Evolutionary conservation across 1,284 basidiomycete species (phyloP).

Genomic region (Moesziomyces antarcticus): DNA sequence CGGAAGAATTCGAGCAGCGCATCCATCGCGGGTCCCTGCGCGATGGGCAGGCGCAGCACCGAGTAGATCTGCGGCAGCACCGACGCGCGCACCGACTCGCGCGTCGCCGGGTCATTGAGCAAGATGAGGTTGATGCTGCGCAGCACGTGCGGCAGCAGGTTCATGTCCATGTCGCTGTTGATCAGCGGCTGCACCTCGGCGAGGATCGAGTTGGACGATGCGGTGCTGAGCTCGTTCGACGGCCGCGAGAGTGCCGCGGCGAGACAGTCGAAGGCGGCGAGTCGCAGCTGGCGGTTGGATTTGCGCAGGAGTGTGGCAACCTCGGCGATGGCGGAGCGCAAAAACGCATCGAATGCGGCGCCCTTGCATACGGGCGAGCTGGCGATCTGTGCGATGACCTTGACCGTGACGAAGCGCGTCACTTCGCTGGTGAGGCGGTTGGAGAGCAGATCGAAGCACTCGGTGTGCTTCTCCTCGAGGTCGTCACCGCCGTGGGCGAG

Average conservation of each 20-base stretch:
- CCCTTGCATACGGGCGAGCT: constrained; percentile 69
- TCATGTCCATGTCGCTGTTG: constrained; percentile 54
- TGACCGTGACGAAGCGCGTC: constrained; percentile 70
- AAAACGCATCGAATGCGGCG: constrained; percentile 76
- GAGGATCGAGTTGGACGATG: constrained; percentile 42
- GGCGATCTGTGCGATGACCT: constrained; percentile 70
- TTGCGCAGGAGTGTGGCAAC: constrained; percentile 81
- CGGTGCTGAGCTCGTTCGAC: constrained; percentile 29
- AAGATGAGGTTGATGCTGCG: constrained; percentile 48
- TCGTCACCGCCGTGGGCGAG: constrained; percentile 86
- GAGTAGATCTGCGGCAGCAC: constrained; percentile 77
- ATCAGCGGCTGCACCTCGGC: constrained; percentile 55
- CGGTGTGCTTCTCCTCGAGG: constrained; percentile 67
- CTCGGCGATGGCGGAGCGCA: constrained; percentile 80
- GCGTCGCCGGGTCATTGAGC: constrained; percentile 25
- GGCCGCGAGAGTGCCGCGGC: constrained; percentile 79
- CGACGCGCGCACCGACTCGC: constrained; percentile 28
- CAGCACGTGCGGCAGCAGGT: constrained; percentile 50
- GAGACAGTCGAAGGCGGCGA: constrained; percentile 82
- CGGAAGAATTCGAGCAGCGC: constrained; percentile 83
- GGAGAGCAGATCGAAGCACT: constrained; percentile 76
- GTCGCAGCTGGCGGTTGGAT: constrained; percentile 81
- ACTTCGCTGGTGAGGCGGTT: constrained; percentile 76
- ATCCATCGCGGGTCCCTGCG: constrained; percentile 80
- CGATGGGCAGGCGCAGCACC: constrained; percentile 80